Conservation (phyloP, 2,329 filamentous ascomycete genomes). For the Hypomyces perniciosus region DNA sequence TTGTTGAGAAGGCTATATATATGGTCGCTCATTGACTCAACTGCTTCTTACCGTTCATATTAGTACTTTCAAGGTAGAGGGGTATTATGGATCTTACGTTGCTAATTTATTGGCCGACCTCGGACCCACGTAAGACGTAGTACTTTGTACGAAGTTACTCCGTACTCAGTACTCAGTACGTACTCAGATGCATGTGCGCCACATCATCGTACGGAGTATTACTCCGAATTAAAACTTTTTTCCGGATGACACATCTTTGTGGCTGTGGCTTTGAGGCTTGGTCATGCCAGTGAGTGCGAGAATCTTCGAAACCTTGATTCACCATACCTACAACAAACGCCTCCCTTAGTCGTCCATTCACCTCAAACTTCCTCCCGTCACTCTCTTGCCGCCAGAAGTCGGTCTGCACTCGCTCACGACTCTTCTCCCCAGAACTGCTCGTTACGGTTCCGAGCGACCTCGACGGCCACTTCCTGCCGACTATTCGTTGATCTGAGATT, state of each 20-base stretch:
- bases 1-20: background rate
- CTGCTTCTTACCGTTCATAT: background rate
- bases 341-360: constrained; percentile 15
- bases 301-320: too few species aligned
- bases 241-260: too few species aligned
- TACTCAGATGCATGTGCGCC: too few species aligned
- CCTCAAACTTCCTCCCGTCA: constrained; percentile 22
- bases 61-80: background rate
- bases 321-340: background rate
- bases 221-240: too few species aligned
- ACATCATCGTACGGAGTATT: too few species aligned
- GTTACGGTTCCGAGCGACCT: constrained; percentile 17
- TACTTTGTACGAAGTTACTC: constrained; percentile 1
- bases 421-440: constrained; percentile 11
- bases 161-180: background rate
- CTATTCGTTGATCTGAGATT: constrained; percentile 32
- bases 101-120: constrained; percentile 12
- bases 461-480: constrained; percentile 30
- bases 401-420: constrained; percentile 25
- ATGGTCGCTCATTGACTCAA: constrained; percentile 4
- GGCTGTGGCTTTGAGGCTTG: too few species aligned
- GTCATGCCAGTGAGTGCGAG: too few species aligned
- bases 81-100: background rate
- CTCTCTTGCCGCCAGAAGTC: constrained; percentile 31
- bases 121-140: constrained; percentile 1